Evolutionary conservation across 2,329 filamentous ascomycete species (phyloP), one percentile per base, ranked within the genome.

Genomic region (Beauveria asiatica): DNA sequence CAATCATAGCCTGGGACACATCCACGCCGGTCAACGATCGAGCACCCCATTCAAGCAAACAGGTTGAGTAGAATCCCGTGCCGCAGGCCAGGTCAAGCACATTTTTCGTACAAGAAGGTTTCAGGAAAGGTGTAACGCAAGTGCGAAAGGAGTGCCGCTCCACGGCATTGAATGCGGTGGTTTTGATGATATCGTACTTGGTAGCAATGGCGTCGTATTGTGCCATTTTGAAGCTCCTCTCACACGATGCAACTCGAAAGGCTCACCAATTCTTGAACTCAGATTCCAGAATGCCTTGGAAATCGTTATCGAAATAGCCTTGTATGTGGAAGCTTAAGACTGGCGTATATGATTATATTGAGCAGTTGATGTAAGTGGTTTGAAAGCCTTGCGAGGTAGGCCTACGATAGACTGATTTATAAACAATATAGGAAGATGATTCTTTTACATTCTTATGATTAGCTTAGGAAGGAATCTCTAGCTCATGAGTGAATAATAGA

Each of bases 41-140:
- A 7, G 50, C 56, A 1, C 61, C 61, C 61, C 61, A 63, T 10
- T 37, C 27, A 3, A 61, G 53, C 6, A 63, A 49, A 27, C 13
- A 54, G 3, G 44, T 2, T 7, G 61, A 49, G 55, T 61, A 63
- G 25, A 51, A 59, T 3, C 61, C 61, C 6, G 59, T 58, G 4
- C 61, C 61, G 45, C 54, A 61, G 27, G 45, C 61, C 13, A 57
- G 45, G 11, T 62, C 57, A 19, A 62, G 23, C 23, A 60, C 30
- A 7, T 16, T n/a, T 10, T 42, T 42, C 3, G 41, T 39, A 30
- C 9, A 27, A 13, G 8, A 7, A 21, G 16, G 33, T 1, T 19
- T 2, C 3, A 54, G 16, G n/a, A 42, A 17, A 2, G 51, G 39
- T 9, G 25, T 8, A n/a, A 54, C 19, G 7, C 11, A 13, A 6